These are phyloP conservation scores for Daedaleopsis nitida DNA, from an alignment of 768 basidiomycete species.

Conservation along the genomic window DNA sequence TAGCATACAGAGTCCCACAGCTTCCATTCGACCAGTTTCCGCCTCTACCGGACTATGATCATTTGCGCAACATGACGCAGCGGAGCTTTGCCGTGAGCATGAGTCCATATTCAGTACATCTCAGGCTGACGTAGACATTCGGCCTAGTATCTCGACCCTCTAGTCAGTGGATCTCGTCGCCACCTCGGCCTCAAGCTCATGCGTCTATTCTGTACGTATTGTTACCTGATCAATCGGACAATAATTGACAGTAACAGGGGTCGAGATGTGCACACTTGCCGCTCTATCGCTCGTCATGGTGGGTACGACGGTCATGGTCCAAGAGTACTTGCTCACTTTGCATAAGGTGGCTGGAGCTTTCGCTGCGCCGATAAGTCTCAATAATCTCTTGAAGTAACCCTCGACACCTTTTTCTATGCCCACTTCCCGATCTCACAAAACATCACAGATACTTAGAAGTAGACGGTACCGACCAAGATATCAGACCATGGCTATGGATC, in stretches of 20 bases:
- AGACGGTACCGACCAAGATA: slow-evolving; percentile 34
- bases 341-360: slow-evolving; percentile 24
- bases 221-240: too few species aligned
- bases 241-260: slow-evolving; percentile 7
- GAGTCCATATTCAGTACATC: slow-evolving; percentile 12
- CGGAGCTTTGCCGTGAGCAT: slow-evolving; percentile 28
- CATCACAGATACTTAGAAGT: slow-evolving; percentile 36
- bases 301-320: neutral
- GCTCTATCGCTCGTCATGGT: slow-evolving; percentile 22
- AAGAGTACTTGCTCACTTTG: neutral
- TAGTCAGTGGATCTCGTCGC: slow-evolving; percentile 30
- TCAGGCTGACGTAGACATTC: neutral
- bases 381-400: slow-evolving; percentile 38
- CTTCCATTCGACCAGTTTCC: slow-evolving; percentile 39
- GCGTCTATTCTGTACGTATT: slow-evolving; percentile 27
- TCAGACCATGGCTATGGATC: slow-evolving; percentile 56
- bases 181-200: slow-evolving; percentile 40
- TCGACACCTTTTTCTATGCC: slow-evolving; percentile 5
- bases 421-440: neutral
- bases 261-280: slow-evolving; percentile 21
- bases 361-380: slow-evolving; percentile 34
- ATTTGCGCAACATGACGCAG: slow-evolving; percentile 27
- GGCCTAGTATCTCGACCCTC: slow-evolving; percentile 39
- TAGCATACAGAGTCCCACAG: slow-evolving; percentile 34
- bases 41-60: slow-evolving; percentile 34